A percentile compares a stretch with the other conserved stretches of the same genome.
Conservation (phyloP, 1,139 yeast species). For the Hanseniaspora sp. region DNA sequence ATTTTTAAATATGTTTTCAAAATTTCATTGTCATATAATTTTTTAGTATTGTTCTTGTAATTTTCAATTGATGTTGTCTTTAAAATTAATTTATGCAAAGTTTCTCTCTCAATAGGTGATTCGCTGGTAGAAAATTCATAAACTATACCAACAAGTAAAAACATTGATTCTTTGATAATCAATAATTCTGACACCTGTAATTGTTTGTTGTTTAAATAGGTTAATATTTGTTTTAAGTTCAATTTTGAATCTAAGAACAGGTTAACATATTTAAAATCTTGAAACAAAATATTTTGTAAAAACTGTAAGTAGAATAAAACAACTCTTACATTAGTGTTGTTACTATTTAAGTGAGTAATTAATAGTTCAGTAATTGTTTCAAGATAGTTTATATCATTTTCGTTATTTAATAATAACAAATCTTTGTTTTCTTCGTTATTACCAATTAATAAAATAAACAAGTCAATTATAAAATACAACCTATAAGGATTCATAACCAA, state of each 20-base stretch:
- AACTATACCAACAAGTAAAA: conserved; percentile 60
- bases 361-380: conserved; percentile 73
- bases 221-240: conserved; percentile 53
- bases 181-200: conserved; percentile 43
- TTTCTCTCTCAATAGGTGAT: conserved; percentile 59
- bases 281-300: conserved; percentile 66
- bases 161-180: conserved; percentile 69
- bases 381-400: conserved; percentile 61
- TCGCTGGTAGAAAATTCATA: conserved; percentile 69
- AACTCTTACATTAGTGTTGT: conserved; percentile 53
- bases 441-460: conserved; percentile 53
- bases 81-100: conserved; percentile 40
- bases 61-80: conserved; percentile 67
- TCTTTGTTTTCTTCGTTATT: conserved; percentile 34
- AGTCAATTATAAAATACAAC: conserved; percentile 71
- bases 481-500: conserved; percentile 72
- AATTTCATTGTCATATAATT: conserved; percentile 49
- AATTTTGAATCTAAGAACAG: conserved; percentile 64
- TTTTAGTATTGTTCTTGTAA: conserved; percentile 60
- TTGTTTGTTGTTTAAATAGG: conserved; percentile 32
- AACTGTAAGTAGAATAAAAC: conserved; percentile 72
- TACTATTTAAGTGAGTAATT: conserved; percentile 48
- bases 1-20: conserved; percentile 49
- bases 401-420: conserved; percentile 47
- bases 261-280: conserved; percentile 61